Evolutionary conservation across 495 filamentous ascomycete species (phyloP).

Genomic region (Aspergillus funiculosus): DNA sequence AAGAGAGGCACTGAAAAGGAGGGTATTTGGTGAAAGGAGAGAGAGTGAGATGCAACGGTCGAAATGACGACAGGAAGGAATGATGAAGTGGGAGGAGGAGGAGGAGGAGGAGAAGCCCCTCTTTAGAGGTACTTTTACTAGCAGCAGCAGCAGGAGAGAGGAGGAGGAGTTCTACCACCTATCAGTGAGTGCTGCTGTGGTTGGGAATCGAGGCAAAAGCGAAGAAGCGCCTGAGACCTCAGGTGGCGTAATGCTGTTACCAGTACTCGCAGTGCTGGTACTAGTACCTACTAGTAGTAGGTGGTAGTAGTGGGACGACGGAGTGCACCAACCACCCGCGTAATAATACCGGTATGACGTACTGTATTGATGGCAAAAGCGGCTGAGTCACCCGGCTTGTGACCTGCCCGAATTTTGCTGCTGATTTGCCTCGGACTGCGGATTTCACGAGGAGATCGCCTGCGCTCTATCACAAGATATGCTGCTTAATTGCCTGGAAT

Average conservation of each 20-base stretch:
- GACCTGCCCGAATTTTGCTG: not conserved
- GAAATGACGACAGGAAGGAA: conserved; percentile 15
- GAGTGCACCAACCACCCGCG: too few species aligned
- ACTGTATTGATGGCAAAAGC: not conserved
- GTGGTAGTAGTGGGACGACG: too few species aligned
- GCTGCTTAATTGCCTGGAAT: too few species aligned
- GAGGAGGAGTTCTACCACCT: not conserved
- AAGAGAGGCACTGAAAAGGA: conserved; percentile 8
- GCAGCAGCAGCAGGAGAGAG: not conserved
- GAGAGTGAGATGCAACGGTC: not conserved
- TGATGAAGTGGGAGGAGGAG: conserved; percentile 7
- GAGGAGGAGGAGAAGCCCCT: conserved; percentile 9
- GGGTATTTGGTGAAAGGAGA: conserved; percentile 2
- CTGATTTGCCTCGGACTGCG: not conserved
- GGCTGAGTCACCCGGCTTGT: conserved; percentile 1
- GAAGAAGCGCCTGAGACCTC: not conserved
- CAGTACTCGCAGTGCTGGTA: too few species aligned
- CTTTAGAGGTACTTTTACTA: conserved; percentile 11
- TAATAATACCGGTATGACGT: not conserved
- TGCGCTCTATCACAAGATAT: too few species aligned
- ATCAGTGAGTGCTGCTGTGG: not conserved
- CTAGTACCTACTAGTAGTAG: too few species aligned
- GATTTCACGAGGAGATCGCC: too few species aligned
- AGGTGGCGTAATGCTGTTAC: not conserved
- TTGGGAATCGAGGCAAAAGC: too few species aligned